Conservation (phyloP, 1,284 basidiomycete genomes). For the Macrocybe sp. region DNA sequence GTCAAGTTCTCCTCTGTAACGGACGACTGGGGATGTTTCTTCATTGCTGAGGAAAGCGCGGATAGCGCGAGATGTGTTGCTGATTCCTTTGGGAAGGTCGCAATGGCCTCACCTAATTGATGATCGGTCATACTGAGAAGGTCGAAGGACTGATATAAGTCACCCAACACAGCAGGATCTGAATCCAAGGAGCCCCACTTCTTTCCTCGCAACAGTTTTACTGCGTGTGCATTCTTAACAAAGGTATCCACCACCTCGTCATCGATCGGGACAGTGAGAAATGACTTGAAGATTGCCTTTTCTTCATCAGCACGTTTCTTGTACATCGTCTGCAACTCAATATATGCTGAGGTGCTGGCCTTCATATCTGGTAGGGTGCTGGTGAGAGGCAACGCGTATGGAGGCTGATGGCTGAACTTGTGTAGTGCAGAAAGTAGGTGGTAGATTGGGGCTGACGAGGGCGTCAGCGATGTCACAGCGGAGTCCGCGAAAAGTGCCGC, state of each 20-base stretch:
- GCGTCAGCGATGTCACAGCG: constrained; percentile 33
- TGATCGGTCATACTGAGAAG: constrained; percentile 2
- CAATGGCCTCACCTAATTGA: constrained; percentile 31
- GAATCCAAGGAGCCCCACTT: constrained; percentile 57
- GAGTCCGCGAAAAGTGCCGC: constrained; percentile 61
- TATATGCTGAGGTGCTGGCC: constrained; percentile 81
- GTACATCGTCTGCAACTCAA: constrained; percentile 77
- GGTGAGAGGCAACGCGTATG: constrained; percentile 46
- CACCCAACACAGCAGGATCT: constrained; percentile 54
- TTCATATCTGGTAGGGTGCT: constrained; percentile 94
- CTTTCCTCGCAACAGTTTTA: constrained; percentile 75
- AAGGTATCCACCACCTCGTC: constrained; percentile 73
- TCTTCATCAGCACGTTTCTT: constrained; percentile 69
- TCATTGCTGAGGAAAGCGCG: constrained; percentile 39
- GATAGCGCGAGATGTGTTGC: constrained; percentile 65
- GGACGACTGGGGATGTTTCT: constrained; percentile 24
- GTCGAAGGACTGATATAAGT: constrained; percentile 19
- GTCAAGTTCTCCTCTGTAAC: constrained; percentile 36
- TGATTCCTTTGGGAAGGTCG: constrained; percentile 42
- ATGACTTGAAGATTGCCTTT: constrained; percentile 48
- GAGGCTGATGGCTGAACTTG: constrained; percentile 45
- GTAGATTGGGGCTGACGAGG: constrained; percentile 67
- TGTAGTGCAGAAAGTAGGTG: constrained; percentile 80
- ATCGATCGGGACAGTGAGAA: constrained; percentile 38
- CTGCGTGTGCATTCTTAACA: constrained; percentile 85